phyloP scores from a whole-genome alignment of 2,329 filamentous ascomycete species.

The Daldinia sp. region DNA sequence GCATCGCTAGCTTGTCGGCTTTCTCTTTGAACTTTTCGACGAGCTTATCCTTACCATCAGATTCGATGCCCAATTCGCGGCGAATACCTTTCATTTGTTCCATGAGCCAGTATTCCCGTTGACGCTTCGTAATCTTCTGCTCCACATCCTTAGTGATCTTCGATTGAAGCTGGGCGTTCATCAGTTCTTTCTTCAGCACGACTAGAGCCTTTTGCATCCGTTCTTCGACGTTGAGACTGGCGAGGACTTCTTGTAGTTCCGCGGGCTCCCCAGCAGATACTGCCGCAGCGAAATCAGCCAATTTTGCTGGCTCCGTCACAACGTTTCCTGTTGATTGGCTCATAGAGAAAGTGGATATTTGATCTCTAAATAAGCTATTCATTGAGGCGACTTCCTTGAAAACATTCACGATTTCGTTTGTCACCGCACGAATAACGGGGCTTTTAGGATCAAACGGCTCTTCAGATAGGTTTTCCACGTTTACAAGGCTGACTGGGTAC shows the following conservation, averaged over 20 bases:
- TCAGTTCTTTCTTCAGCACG: conserved; percentile 96
- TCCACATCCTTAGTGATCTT: conserved; percentile 99
- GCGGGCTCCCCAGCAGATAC: conserved; percentile 94
- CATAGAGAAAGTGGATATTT: conserved; percentile 97
- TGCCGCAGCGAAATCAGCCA: conserved; percentile 96
- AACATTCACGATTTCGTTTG: conserved; percentile 98
- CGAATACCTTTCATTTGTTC: conserved; percentile 99
- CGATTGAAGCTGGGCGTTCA: conserved; percentile 96
- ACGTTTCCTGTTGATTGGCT: conserved; percentile 95
- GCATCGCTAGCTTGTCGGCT: conserved; percentile 93
- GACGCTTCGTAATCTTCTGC: conserved; percentile 95
- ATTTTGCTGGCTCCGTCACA: conserved; percentile 91
- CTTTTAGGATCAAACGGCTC: conserved; percentile 92
- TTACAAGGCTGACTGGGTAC: conserved; percentile 92
- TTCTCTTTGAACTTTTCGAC: conserved; percentile 98
- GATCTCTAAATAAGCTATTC: conserved; percentile 95
- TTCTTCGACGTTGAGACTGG: conserved; percentile 90
- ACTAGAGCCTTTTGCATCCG: conserved; percentile 91
- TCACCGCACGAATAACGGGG: conserved; percentile 88
- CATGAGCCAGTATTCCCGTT: conserved; percentile 98
- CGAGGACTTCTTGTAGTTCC: conserved; percentile 91
- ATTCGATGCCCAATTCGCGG: conserved; percentile 94
- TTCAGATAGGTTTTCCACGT: conserved; percentile 92
- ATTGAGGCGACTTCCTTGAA: conserved; percentile 97
- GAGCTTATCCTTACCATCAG: conserved; percentile 97